Evolutionary conservation across 75 land plant genomes (phyloP), one percentile per base, ranked within the genome.

Genomic region (Picea glauca): DNA sequence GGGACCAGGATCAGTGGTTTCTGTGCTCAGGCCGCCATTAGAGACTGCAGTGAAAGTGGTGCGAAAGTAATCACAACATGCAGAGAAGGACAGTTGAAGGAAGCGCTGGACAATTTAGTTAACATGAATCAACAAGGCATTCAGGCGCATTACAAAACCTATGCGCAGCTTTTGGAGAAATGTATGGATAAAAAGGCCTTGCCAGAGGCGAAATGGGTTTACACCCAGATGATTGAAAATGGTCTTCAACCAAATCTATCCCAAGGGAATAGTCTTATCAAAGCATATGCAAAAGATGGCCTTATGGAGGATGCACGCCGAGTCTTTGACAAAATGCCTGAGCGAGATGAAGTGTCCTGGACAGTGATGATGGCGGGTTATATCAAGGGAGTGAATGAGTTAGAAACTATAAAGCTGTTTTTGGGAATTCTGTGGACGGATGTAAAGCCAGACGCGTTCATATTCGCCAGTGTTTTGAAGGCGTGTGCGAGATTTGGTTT

Each of bases 341-440:
- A 77, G 50, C 84, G 60, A 56, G 87, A 89, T 66, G 86, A 79
- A 74, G 82, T 89, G 40, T 85, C 84, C 5, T 89, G 88, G 88
- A 84, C 84, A 0, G 75, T 86, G 35, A 84, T 89, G 88, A 78
- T 81, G n/a, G 75, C 80, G 4, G 86, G 81, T 9, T 89, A 82
- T 75, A 13, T 84, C 1, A 80, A 80, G 58, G 68, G 58, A 50
- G 86, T 85, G 31, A 80, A 73, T 64, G 26, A 64, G 0, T 62
- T 46, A 56, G 80, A 89, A 35, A 84, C 86, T 9, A 46, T 89
- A 54, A 17, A 50, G 4, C 84, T 89, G 23, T 61, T 89, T 8
- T 1, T 60, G 64, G 74, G 79, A 32, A 81, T 88, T 83, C 70
- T 66, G 40, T 33, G 43, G 70, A 66, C 70, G 70, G 70, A 66